A percentile compares a stretch with the other conserved stretches of the same genome.
These are phyloP conservation scores for Saccharomycopsis selenospora DNA, from an alignment of 805 yeast genomes.

Conservation along the genomic window DNA sequence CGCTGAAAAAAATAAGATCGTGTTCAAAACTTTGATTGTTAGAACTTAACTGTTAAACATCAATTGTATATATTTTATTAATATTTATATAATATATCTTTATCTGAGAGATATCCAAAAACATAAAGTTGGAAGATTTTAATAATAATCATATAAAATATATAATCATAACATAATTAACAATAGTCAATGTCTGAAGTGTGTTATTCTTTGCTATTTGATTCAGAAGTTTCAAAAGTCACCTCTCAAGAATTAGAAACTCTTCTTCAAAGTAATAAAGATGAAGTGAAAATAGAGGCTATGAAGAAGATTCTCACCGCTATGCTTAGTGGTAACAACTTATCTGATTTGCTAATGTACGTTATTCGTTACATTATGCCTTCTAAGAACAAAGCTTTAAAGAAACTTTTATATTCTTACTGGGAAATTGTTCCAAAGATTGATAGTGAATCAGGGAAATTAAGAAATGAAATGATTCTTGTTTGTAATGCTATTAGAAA, in stretches of 20 bases:
- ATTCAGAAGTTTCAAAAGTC: slow-evolving; percentile 54
- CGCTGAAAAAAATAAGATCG: slow-evolving; percentile 3
- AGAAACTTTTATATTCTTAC: slow-evolving; percentile 86
- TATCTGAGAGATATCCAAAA: no score
- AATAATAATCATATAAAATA: no score
- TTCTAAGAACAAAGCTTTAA: slow-evolving; percentile 79
- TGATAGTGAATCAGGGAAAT: slow-evolving; percentile 69
- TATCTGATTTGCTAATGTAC: slow-evolving; percentile 93
- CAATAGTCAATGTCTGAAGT: no score
- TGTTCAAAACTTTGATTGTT: slow-evolving; percentile 2
- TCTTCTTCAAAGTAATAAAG: slow-evolving; percentile 80
- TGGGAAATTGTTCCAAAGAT: slow-evolving; percentile 97
- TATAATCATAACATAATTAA: no score
- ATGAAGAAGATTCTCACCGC: slow-evolving; percentile 83
- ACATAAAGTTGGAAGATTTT: no score
- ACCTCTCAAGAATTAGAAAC: slow-evolving; percentile 67
- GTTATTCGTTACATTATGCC: slow-evolving; percentile 98
- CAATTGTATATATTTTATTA: no score
- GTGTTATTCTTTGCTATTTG: slow-evolving; percentile 66
- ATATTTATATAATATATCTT: no score
- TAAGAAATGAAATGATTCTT: slow-evolving; percentile 97
- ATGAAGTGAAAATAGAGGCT: slow-evolving; percentile 77
- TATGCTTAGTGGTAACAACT: slow-evolving; percentile 86
- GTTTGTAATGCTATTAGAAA: slow-evolving; percentile 97
- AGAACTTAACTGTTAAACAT: no score